These are phyloP conservation scores for Glycine tomentella DNA, from an alignment of 306 rosid species.

Conservation along the genomic window DNA sequence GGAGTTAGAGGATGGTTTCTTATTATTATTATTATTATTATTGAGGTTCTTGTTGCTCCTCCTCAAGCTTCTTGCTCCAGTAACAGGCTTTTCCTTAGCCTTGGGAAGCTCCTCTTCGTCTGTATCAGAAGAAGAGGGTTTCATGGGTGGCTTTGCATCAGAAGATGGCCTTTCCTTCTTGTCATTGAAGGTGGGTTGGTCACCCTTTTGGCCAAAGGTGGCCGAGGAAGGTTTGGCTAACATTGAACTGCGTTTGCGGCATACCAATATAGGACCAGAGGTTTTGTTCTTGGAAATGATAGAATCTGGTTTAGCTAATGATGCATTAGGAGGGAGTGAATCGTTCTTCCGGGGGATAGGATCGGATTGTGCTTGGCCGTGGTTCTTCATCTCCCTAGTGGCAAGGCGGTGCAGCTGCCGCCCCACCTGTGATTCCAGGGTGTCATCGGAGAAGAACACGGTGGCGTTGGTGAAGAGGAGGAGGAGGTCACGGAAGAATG, in stretches of 20 bases:
- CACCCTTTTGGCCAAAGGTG: constrained; percentile 55
- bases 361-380: constrained; percentile 38
- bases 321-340: constrained; percentile 48
- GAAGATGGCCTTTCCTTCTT: constrained; percentile 55
- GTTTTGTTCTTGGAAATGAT: constrained; percentile 66
- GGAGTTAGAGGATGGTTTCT: constrained; percentile 54
- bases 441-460: constrained; percentile 66
- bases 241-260: constrained; percentile 75
- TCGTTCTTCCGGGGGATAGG: constrained; percentile 48
- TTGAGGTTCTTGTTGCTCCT: constrained; percentile 63
- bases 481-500: constrained; percentile 71
- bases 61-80: constrained; percentile 76
- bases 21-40: constrained; percentile 21
- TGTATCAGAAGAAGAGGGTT: constrained; percentile 48
- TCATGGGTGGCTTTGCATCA: constrained; percentile 56
- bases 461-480: constrained; percentile 68
- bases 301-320: constrained; percentile 57
- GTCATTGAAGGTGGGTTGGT: constrained; percentile 50
- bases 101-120: constrained; percentile 60
- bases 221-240: constrained; percentile 58
- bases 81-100: constrained; percentile 68
- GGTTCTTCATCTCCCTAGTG: constrained; percentile 52
- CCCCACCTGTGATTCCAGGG: constrained; percentile 57
- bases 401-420: constrained; percentile 57
- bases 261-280: constrained; percentile 72